Percentiles rank a stretch among this genome's conserved stretches.
These are phyloP conservation scores for Podochytrium sp. DNA, from an alignment of 192 early-diverging fungal genomes.

Conservation along the genomic window DNA sequence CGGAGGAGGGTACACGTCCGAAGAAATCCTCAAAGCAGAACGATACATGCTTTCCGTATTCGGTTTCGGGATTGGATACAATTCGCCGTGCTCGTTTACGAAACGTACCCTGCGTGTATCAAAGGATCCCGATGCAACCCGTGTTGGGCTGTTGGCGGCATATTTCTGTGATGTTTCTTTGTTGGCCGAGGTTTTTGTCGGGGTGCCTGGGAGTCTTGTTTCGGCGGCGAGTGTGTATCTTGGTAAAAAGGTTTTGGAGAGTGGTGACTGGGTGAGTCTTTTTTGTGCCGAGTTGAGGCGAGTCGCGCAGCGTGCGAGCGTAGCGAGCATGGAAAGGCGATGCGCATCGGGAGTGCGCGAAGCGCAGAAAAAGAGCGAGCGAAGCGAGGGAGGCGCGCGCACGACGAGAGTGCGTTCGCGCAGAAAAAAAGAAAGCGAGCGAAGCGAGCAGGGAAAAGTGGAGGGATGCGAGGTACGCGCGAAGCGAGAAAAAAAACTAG, in stretches of 20 bases:
- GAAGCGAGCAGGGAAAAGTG: too few relatives aligned
- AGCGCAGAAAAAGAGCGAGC: too few relatives aligned
- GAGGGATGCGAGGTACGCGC: too few relatives aligned
- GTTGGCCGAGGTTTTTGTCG: slow-evolving; percentile 35
- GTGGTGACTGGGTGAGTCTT: slow-evolving; percentile 27
- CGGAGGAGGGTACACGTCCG: slow-evolving; percentile 53
- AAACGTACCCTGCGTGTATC: slow-evolving; percentile 77
- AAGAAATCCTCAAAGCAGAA: slow-evolving; percentile 86
- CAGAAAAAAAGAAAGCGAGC: too few relatives aligned
- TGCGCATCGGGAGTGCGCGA: too few relatives aligned
- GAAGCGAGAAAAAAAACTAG: too few relatives aligned
- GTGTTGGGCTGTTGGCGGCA: slow-evolving; percentile 20
- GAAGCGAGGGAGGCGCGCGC: too few relatives aligned
- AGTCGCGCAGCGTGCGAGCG: too few relatives aligned
- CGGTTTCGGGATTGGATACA: slow-evolving; percentile 77
- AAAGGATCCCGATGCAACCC: neutral
- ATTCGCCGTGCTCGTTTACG: slow-evolving; percentile 82
- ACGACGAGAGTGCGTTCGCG: too few relatives aligned
- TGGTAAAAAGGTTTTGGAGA: slow-evolving; percentile 21
- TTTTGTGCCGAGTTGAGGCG: too few relatives aligned
- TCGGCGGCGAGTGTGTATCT: slow-evolving; percentile 34
- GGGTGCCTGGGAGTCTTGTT: slow-evolving; percentile 21
- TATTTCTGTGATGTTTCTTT: slow-evolving; percentile 42
- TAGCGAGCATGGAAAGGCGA: too few relatives aligned
- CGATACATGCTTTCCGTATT: slow-evolving; percentile 78